Percentiles rank a stretch among this genome's conserved stretches.
Evolutionary conservation across 1,284 basidiomycete species (phyloP).

Genomic region (Ganoderma leucocontextum): DNA sequence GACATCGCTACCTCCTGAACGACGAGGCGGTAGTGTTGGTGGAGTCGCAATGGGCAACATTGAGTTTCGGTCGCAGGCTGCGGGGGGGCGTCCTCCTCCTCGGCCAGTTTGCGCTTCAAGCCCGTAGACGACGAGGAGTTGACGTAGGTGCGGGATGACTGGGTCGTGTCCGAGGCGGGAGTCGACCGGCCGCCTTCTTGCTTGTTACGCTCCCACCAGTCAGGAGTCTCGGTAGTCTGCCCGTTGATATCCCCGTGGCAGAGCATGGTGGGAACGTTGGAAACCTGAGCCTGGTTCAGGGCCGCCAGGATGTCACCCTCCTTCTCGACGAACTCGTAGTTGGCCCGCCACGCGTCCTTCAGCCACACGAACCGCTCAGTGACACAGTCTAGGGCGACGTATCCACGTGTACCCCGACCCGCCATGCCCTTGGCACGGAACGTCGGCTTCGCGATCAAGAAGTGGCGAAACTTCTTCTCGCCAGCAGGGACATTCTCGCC

Average conservation of each 20-base stretch:
- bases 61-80: background rate
- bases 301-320: constrained; percentile 1
- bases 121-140: background rate
- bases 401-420: constrained; percentile 17
- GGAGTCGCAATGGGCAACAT: background rate
- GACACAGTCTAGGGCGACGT: constrained; percentile 11
- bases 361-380: constrained; percentile 13
- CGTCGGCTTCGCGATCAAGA: constrained; percentile 17
- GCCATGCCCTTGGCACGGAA: constrained; percentile 8
- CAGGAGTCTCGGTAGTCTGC: constrained; percentile 4
- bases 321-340: background rate
- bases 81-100: background rate
- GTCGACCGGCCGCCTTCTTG: background rate
- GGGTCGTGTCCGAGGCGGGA: background rate
- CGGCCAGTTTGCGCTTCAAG: background rate
- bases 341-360: constrained; percentile 20
- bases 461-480: background rate
- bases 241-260: constrained; percentile 17
- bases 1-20: constrained; percentile 8
- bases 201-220: background rate
- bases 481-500: background rate
- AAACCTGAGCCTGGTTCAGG: background rate
- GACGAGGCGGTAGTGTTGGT: constrained; percentile 11
- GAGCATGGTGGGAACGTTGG: constrained; percentile 3
- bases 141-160: background rate